Conservation (phyloP, 2,329 filamentous ascomycete genomes). For the Aschersonia sp. region DNA sequence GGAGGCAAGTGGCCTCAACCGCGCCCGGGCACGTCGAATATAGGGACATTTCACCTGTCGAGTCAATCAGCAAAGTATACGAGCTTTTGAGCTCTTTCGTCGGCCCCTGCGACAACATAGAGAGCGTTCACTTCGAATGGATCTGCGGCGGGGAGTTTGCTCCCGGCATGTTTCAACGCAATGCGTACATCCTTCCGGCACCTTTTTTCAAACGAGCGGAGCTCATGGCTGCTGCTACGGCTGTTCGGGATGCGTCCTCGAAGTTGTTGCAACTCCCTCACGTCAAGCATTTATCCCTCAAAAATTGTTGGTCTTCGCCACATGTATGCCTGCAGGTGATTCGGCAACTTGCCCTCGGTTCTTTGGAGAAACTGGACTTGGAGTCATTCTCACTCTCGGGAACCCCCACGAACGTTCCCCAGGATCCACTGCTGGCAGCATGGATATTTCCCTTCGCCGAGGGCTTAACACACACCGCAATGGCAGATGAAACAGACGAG, state of each 20-base stretch:
- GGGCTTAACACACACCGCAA: neutral
- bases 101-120: constrained; percentile 32
- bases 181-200: constrained; percentile 46
- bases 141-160: constrained; percentile 53
- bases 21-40: constrained; percentile 34
- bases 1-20: constrained; percentile 42
- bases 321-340: constrained; percentile 38
- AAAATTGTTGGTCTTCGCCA: constrained; percentile 56
- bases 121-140: constrained; percentile 50
- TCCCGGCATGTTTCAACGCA: constrained; percentile 44
- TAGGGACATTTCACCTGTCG: constrained; percentile 31
- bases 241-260: constrained; percentile 14
- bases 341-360: constrained; percentile 27
- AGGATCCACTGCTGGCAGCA: constrained; percentile 2
- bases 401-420: constrained; percentile 15
- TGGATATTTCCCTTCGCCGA: neutral
- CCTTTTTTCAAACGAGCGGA: constrained; percentile 29
- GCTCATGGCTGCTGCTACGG: constrained; percentile 14
- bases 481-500: neutral
- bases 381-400: constrained; percentile 52
- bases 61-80: constrained; percentile 35
- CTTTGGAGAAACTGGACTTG: constrained; percentile 39
- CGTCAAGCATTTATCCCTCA: constrained; percentile 44
- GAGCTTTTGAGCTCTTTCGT: constrained; percentile 36
- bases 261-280: constrained; percentile 37